Percentiles rank a stretch among this genome's conserved stretches.
These are phyloP conservation scores for Epichloe brachyelytri DNA, from an alignment of 2,329 filamentous ascomycete species.

Conservation along the genomic window DNA sequence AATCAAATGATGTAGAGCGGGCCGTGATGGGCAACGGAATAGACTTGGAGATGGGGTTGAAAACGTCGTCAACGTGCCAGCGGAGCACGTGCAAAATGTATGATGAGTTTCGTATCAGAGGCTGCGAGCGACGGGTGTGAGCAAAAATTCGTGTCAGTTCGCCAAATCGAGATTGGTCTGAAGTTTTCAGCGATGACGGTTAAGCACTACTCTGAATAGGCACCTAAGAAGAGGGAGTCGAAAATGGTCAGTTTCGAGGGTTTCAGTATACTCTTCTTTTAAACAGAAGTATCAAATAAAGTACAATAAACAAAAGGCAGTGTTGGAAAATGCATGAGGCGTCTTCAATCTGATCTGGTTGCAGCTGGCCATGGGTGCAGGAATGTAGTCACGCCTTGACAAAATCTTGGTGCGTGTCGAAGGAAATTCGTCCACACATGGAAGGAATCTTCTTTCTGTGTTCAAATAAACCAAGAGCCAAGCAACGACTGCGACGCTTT, in stretches of 20 bases:
- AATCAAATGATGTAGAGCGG: constrained; percentile 15
- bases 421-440: background rate
- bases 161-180: background rate
- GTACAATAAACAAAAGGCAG: constrained; percentile 4
- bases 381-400: background rate
- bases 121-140: background rate
- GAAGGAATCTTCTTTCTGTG: background rate
- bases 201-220: background rate
- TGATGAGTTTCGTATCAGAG: background rate
- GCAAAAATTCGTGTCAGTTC: background rate
- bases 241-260: background rate
- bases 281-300: background rate
- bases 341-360: constrained; percentile 5
- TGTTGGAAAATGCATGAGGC: constrained; percentile 16
- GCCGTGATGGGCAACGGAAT: constrained; percentile 25
- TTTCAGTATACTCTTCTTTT: background rate
- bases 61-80: background rate
- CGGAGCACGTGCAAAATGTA: background rate
- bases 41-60: background rate
- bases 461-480: background rate
- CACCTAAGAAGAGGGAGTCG: background rate
- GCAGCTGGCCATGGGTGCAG: background rate
- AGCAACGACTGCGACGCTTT: background rate
- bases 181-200: background rate
- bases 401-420: background rate